Evolutionary conservation across 129 eudicot species (phyloP), one percentile per base, ranked within the genome.

Genomic region (Centaurea solstitialis): DNA sequence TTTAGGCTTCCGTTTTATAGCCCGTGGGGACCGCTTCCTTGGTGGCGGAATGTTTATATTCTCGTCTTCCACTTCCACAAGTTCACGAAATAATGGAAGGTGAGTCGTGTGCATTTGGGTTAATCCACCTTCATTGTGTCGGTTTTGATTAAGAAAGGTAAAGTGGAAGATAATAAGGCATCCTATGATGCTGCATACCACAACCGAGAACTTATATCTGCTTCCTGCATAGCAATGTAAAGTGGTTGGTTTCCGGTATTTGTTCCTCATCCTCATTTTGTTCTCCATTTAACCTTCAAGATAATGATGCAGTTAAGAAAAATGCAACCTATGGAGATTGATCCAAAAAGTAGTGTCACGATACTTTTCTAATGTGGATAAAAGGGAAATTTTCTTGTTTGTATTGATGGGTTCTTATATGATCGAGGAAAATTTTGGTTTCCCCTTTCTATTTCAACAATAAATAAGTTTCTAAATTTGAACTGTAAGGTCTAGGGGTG

Each of bases 1-100:
- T 76, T 79, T 93, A 38, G 98, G 99, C 81, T 76, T 90, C 74
- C 98, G 85, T 83, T 96, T 93, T 30, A 77, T 87, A 37, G 99
- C 99, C 75, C 99, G 98, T n/a, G 97, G 95, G 45, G 99, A 96
- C 13, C 98, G 86, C 72, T 81, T 96, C 74, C 98, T 85, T 76
- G 98, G 99, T 18, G 97, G 98, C 17, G 99, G 99, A 72, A 93
- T 86, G 76, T 82, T 88, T 37, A 96, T 91, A 83, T 62, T 85
- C 71, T 96, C 99, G 85, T 96, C 98, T 75, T 96, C 98, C 15
- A 91, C 98, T 83, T 70, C 86, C 80, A 89, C 94, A 24, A 96
- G 91, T 65, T 93, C 99, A 37, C 86, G 94, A 41, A 87, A 80
- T n/a, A 78, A 67, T 18, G 91, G 92, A 84, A 84, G 86, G 70